These are phyloP conservation scores for Fusarium sublunatum DNA, from an alignment of 2,329 filamentous ascomycete species.

Conservation along the genomic window DNA sequence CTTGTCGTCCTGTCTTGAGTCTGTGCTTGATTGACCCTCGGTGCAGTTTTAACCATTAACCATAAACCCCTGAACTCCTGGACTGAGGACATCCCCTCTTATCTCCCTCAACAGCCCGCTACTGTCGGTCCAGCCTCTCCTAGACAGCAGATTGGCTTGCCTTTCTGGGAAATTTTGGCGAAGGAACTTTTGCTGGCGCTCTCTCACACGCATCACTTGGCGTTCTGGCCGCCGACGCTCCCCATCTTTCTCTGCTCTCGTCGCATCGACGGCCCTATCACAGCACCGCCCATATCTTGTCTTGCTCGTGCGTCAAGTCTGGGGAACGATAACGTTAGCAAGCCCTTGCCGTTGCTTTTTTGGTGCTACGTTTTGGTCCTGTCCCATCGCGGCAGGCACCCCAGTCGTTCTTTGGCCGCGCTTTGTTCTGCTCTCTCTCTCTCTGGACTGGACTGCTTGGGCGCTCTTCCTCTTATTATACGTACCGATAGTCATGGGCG, in stretches of 20 bases:
- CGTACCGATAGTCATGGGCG: constrained; percentile 53
- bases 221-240: constrained; percentile 42
- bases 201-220: constrained; percentile 52
- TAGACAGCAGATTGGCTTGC: constrained; percentile 50
- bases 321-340: constrained; percentile 51
- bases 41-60: constrained; percentile 10
- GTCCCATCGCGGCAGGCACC: constrained; percentile 35
- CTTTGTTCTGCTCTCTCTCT: constrained; percentile 32
- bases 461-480: constrained; percentile 41
- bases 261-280: constrained; percentile 46
- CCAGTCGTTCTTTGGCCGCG: constrained; percentile 26
- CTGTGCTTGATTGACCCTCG: constrained; percentile 20
- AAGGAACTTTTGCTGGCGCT: constrained; percentile 56
- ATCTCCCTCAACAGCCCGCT: constrained; percentile 46
- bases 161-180: constrained; percentile 52
- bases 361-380: constrained; percentile 30
- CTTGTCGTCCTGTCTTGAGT: neutral
- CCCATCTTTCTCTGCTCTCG: constrained; percentile 37
- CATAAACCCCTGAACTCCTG: constrained; percentile 20
- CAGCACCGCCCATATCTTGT: constrained; percentile 45
- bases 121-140: constrained; percentile 41
- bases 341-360: constrained; percentile 44
- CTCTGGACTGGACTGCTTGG: constrained; percentile 24
- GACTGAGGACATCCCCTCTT: constrained; percentile 39
- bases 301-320: constrained; percentile 46